A percentile compares a stretch with the other conserved stretches of the same genome.
Evolutionary conservation across 1,284 basidiomycete species (phyloP).

Genomic region (Ceratobasidium sp.): DNA sequence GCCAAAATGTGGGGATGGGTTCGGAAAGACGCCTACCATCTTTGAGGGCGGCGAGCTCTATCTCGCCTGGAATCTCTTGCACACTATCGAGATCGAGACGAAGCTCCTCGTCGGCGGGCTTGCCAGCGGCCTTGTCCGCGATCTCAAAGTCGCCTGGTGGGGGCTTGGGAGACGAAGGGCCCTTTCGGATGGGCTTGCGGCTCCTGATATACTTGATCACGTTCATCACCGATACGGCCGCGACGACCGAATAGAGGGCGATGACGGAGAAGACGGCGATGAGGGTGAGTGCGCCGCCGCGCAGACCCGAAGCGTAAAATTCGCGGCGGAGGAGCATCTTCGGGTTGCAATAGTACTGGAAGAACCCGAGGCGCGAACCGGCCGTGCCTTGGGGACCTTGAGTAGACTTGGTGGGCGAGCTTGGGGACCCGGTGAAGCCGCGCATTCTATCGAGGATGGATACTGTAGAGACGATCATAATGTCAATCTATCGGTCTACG

Average conservation of each 20-base stretch:
- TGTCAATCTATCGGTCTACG: conserved; percentile 15
- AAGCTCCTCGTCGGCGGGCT: not conserved
- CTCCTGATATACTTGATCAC: not conserved
- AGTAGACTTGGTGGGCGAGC: not conserved
- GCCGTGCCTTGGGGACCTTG: not conserved
- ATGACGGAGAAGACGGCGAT: conserved; percentile 8
- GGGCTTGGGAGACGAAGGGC: not conserved
- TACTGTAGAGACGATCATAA: conserved; percentile 2
- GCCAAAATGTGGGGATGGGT: not conserved
- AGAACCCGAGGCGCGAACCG: conserved; percentile 18
- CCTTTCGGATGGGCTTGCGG: conserved; percentile 4
- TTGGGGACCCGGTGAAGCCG: not conserved
- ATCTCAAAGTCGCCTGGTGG: conserved; percentile 16
- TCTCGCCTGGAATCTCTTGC: conserved; percentile 27
- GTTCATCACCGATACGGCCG: conserved; percentile 9
- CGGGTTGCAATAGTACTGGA: conserved; percentile 10
- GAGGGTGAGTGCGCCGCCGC: not conserved
- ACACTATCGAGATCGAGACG: conserved; percentile 14
- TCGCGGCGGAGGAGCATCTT: conserved; percentile 20
- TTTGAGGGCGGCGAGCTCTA: conserved; percentile 9
- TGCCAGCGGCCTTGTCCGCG: not conserved
- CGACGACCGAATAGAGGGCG: conserved; percentile 25
- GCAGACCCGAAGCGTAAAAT: conserved; percentile 3
- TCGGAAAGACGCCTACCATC: not conserved
- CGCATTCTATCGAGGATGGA: not conserved